phyloP scores from a whole-genome alignment of 345 rosid species.

The Syzygium oleosum region DNA sequence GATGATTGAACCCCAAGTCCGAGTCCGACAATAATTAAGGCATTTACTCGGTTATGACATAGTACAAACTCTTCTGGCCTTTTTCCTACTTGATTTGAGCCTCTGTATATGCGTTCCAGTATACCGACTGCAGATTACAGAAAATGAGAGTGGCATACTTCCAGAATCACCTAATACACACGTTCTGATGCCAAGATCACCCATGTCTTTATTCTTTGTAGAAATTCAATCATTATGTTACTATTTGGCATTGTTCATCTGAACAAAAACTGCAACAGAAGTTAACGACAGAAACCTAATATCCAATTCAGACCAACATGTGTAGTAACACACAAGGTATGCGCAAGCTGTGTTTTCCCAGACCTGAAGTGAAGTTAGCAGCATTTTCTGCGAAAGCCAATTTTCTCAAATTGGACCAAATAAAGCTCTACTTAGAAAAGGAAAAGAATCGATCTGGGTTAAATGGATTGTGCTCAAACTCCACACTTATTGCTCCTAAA shows the following conservation, averaged over 20 bases:
- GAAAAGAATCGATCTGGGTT: too few relatives aligned
- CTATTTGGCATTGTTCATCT: background rate
- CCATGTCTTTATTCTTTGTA: background rate
- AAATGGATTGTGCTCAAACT: too few relatives aligned
- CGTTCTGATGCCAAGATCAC: background rate
- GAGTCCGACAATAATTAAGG: too few relatives aligned
- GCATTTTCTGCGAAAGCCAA: background rate
- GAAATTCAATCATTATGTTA: background rate
- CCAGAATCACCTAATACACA: background rate
- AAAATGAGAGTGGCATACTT: background rate
- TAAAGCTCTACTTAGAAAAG: too few relatives aligned
- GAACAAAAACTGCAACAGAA: background rate
- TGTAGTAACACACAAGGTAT: slow-evolving; percentile 77
- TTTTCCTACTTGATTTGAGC: too few relatives aligned
- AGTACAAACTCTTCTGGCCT: too few relatives aligned
- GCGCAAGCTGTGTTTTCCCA: slow-evolving; percentile 90
- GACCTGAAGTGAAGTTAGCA: slow-evolving; percentile 35
- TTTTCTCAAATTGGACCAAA: too few relatives aligned
- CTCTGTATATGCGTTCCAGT: too few relatives aligned
- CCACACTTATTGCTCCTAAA: too few relatives aligned
- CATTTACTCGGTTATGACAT: too few relatives aligned
- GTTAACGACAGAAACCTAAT: background rate
- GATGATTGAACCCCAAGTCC: too few relatives aligned
- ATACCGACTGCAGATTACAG: too few relatives aligned
- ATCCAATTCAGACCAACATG: slow-evolving; percentile 38